Conservation (phyloP, 345 rosid genomes). For the Chamaenerion angustifolium region DNA sequence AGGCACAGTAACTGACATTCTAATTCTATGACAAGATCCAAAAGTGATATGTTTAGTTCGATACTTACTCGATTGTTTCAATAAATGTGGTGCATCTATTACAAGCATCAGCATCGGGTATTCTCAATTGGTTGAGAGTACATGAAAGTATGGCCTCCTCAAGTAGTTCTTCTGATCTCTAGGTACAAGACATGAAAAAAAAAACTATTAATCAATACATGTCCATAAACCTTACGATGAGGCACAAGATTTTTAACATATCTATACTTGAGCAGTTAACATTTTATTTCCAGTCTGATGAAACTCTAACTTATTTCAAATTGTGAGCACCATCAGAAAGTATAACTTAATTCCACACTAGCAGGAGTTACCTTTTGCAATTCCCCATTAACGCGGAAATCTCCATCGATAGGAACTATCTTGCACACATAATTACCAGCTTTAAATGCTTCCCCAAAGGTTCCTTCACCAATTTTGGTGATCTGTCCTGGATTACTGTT, state of each 20-base stretch:
- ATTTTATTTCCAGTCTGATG: too few species aligned
- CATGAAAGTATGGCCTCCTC: conserved; percentile 82
- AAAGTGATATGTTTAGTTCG: conserved; percentile 4
- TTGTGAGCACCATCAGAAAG: too few species aligned
- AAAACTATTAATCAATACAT: not conserved
- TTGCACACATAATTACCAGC: conserved; percentile 81
- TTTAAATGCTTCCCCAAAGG: conserved; percentile 85
- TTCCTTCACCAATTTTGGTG: conserved; percentile 90
- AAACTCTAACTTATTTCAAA: too few species aligned
- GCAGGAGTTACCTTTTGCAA: conserved; percentile 55
- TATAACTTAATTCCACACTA: too few species aligned
- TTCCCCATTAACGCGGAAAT: conserved; percentile 77
- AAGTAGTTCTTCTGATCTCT: conserved; percentile 91
- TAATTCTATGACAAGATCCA: not conserved
- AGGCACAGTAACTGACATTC: conserved; percentile 1
- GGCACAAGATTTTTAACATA: not conserved
- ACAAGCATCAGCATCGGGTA: conserved; percentile 14
- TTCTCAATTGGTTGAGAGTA: conserved; percentile 60
- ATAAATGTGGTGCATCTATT: conserved; percentile 60
- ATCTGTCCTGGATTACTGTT: conserved; percentile 59
- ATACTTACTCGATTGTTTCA: conserved; percentile 67
- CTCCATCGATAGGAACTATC: conserved; percentile 94
- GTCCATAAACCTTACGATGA: not conserved
- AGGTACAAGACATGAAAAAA: conserved; percentile 14
- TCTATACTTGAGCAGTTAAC: not conserved